A percentile compares a stretch with the other conserved stretches of the same genome.
Evolutionary conservation across 2,329 filamentous ascomycete genomes (phyloP).

Genomic region (Apiospora aurea): DNA sequence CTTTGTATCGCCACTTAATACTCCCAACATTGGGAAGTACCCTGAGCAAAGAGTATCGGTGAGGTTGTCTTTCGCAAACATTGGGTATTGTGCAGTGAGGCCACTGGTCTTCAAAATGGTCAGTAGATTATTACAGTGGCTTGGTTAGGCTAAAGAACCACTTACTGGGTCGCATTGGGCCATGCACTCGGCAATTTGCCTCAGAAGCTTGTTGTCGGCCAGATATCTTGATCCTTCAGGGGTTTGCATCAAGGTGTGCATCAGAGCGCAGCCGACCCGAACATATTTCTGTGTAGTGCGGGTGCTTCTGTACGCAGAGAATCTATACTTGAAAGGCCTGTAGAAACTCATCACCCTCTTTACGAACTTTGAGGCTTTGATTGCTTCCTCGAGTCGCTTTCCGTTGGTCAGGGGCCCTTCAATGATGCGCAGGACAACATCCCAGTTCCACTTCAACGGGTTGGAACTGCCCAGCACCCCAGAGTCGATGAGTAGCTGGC

Average conservation of each 20-base stretch:
- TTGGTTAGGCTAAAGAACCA: conserved; percentile 24
- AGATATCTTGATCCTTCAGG: conserved; percentile 85
- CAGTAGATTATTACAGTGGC: background rate
- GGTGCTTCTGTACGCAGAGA: conserved; percentile 88
- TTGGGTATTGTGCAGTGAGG: conserved; percentile 80
- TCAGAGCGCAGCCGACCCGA: conserved; percentile 84
- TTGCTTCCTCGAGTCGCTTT: conserved; percentile 91
- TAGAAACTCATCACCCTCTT: conserved; percentile 96
- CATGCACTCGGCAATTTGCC: conserved; percentile 94
- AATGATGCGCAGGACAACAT: conserved; percentile 86
- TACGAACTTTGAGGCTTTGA: conserved; percentile 94
- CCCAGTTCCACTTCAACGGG: conserved; percentile 97
- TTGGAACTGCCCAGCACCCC: conserved; percentile 89
- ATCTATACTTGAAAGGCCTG: conserved; percentile 94
- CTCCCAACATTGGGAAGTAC: conserved; percentile 92
- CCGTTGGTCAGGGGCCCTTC: conserved; percentile 91
- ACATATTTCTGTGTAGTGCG: conserved; percentile 95
- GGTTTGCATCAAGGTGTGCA: conserved; percentile 86
- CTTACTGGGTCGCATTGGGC: conserved; percentile 90
- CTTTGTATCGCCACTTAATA: conserved; percentile 80
- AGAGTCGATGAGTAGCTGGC: conserved; percentile 75
- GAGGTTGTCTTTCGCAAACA: conserved; percentile 88
- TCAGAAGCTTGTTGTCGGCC: conserved; percentile 88
- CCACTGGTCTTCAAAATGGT: conserved; percentile 64
- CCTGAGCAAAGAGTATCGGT: conserved; percentile 88